Conservation (phyloP, 1,284 basidiomycete species). For the Cryptococcus maquisensis region DNA sequence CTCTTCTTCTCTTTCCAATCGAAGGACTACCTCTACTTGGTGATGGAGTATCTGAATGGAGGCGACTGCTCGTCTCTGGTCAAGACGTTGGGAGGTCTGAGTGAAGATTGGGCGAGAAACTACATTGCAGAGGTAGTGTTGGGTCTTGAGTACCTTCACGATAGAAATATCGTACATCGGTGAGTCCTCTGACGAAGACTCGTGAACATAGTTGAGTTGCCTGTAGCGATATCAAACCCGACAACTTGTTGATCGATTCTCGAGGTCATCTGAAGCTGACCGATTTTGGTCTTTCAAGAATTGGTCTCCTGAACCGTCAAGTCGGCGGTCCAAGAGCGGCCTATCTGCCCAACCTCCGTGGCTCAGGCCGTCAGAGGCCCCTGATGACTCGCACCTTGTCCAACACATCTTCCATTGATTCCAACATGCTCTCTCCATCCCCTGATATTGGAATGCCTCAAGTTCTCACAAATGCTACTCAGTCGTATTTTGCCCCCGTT, state of each 20-base stretch:
- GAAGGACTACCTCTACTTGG: constrained; percentile 88
- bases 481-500: constrained; percentile 67
- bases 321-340: constrained; percentile 66
- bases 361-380: constrained; percentile 24
- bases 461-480: constrained; percentile 53
- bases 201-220: constrained; percentile 3
- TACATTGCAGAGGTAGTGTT: constrained; percentile 95
- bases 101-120: constrained; percentile 94
- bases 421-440: constrained; percentile 38
- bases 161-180: constrained; percentile 94
- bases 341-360: constrained; percentile 42
- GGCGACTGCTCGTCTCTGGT: constrained; percentile 96
- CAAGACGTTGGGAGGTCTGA: constrained; percentile 87
- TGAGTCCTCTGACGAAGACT: constrained; percentile 50
- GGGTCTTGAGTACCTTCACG: constrained; percentile 91
- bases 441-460: constrained; percentile 48
- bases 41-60: constrained; percentile 98
- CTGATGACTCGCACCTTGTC: constrained; percentile 59
- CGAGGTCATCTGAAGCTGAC: constrained; percentile 95
- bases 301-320: constrained; percentile 94
- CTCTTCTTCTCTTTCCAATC: constrained; percentile 99
- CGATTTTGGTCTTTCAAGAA: constrained; percentile 95
- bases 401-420: constrained; percentile 63
- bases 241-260: constrained; percentile 93
- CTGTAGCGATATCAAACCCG: constrained; percentile 89